Evolutionary conservation across 345 rosid genomes (phyloP).

Genomic region (Hypericum perforatum): DNA sequence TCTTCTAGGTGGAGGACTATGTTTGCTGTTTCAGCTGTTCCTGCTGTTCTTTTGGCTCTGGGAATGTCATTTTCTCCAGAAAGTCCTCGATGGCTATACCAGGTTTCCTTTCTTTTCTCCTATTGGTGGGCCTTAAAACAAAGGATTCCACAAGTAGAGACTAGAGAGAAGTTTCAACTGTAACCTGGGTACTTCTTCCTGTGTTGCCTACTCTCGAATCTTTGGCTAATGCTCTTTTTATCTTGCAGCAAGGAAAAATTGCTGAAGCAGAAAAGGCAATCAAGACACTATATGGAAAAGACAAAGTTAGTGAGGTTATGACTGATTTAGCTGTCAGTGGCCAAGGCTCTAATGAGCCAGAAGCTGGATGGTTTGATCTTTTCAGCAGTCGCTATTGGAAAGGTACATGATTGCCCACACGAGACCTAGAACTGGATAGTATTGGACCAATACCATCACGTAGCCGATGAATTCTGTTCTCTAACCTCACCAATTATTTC

Average conservation of each 20-base stretch:
- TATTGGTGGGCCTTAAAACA: no score
- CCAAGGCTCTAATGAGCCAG: constrained; percentile 78
- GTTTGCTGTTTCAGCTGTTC: constrained; percentile 78
- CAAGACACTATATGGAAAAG: constrained; percentile 79
- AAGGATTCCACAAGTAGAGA: no score
- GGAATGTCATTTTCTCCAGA: constrained; percentile 95
- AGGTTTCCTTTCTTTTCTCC: constrained; percentile 36
- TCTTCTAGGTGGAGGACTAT: constrained; percentile 92
- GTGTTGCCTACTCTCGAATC: no score
- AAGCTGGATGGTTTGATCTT: constrained; percentile 96
- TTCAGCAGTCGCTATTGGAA: constrained; percentile 87
- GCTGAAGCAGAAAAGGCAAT: constrained; percentile 73
- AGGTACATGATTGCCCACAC: constrained; percentile 32
- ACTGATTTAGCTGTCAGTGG: constrained; percentile 49
- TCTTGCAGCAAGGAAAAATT: constrained; percentile 73
- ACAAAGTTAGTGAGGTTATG: constrained; percentile 81
- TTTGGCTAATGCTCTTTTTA: constrained; percentile 6
- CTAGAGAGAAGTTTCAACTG: no score
- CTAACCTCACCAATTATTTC: no score
- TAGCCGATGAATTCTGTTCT: no score
- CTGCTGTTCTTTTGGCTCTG: constrained; percentile 72
- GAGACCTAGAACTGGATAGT: no score
- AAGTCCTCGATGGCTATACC: constrained; percentile 99
- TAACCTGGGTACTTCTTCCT: no score
- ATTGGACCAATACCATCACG: no score